Evolutionary conservation across 257 asterid genomes (phyloP), one percentile per base, ranked within the genome.

Genomic region (Fraxinus americana): DNA sequence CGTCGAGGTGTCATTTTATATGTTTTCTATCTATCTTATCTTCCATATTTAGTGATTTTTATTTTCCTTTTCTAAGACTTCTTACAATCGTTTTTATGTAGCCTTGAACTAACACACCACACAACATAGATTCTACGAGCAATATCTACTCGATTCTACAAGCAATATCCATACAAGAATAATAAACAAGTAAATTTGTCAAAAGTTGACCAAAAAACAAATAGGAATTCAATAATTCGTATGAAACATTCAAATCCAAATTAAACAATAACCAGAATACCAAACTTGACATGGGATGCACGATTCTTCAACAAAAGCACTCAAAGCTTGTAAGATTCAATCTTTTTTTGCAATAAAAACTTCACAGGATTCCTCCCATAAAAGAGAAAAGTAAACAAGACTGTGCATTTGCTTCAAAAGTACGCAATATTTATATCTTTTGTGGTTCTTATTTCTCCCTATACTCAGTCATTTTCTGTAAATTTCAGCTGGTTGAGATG

Each of bases 281-380:
- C 23, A 70, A 38, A 38, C 52, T n/a, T 57, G 63, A 81, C 79
- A 83, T 78, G 81, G 83, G 75, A 73, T 76, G 84, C 90, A 84
- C 88, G 90, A 84, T 82, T 75, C 38, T 41, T 77, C 75, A 69
- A 77, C 73, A 71, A 21, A 10, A 71, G 75, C 21, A 82, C 70
- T 25, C 82, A 69, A 39, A 54, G 39, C 29, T 72, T 29, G 32
- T 23, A 75, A 30, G 67, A 5, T 43, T 27, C 75, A 67, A 4
- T n/a, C 35, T 41, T 54, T 71, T 71, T 71, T 66, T 17, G 50
- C 67, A 59, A 59, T 63, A 63, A 25, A 63, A 63, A 11, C 35
- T 63, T 63, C 69, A 63, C 69, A 27, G 29, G 69, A 63, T 63
- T 63, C 69, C 3, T 25, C 32, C 35, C 69, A 10, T 27, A 25